phyloP scores from a whole-genome alignment of 1,284 basidiomycete genomes.

The Phaffia rhodozyma region DNA sequence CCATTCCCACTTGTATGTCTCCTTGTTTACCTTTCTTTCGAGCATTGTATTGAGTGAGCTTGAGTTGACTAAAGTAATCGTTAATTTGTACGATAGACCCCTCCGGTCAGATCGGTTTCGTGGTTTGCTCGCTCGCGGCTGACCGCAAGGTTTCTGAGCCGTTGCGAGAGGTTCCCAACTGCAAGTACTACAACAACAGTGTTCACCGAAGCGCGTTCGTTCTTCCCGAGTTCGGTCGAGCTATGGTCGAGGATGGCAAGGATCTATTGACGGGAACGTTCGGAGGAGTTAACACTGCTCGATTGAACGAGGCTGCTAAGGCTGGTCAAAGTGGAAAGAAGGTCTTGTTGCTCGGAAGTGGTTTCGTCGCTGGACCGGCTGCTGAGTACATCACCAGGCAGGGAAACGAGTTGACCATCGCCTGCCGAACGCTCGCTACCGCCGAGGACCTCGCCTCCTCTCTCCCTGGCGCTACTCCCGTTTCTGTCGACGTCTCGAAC shows the following conservation, averaged over 20 bases:
- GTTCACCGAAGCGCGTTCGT: conserved; percentile 78
- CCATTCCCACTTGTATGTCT: conserved; percentile 68
- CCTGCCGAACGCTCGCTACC: conserved; percentile 68
- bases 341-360: conserved; percentile 83
- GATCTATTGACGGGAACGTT: conserved; percentile 46
- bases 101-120: conserved; percentile 91
- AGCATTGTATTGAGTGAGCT: conserved; percentile 2
- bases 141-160: conserved; percentile 59
- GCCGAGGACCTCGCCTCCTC: conserved; percentile 58
- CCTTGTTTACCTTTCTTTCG: too few relatives aligned
- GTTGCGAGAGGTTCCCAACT: conserved; percentile 53
- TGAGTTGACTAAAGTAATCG: too few relatives aligned
- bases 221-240: conserved; percentile 81
- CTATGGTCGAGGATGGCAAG: conserved; percentile 57
- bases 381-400: conserved; percentile 86
- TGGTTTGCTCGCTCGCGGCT: conserved; percentile 73
- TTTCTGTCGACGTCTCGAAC: conserved; percentile 74
- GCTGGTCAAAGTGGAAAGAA: conserved; percentile 46
- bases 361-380: conserved; percentile 86
- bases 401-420: conserved; percentile 69
- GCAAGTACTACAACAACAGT: conserved; percentile 74
- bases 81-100: conserved; percentile 44
- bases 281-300: conserved; percentile 23
- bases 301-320: conserved; percentile 27
- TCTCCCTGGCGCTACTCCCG: conserved; percentile 56